These are phyloP conservation scores for Kodamaea sp. DNA, from an alignment of 1,139 yeast genomes.

Conservation along the genomic window DNA sequence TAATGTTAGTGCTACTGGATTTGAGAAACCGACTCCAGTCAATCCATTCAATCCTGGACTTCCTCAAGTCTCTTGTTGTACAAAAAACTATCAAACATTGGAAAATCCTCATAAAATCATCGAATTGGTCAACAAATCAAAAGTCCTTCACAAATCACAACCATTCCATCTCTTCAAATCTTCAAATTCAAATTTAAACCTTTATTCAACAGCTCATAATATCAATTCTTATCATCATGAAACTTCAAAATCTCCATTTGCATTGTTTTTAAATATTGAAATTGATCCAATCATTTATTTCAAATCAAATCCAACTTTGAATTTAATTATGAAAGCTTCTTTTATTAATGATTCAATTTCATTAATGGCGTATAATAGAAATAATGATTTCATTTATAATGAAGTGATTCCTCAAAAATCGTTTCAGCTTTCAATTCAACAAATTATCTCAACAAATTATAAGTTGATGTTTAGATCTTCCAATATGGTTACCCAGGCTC, in stretches of 20 bases:
- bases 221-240: conserved; percentile 56
- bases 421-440: conserved; percentile 22
- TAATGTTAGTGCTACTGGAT: conserved; percentile 23
- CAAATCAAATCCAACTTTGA: conserved; percentile 22
- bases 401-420: conserved; percentile 22
- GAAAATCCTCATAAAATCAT: conserved; percentile 42
- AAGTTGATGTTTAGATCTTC: conserved; percentile 21
- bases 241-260: conserved; percentile 55
- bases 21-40: conserved; percentile 12
- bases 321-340: conserved; percentile 27
- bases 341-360: conserved; percentile 28
- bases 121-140: conserved; percentile 71
- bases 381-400: conserved; percentile 21
- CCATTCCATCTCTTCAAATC: conserved; percentile 80
- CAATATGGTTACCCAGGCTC: conserved; percentile 20
- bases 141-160: conserved; percentile 70
- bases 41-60: conserved; percentile 8
- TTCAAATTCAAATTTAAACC: conserved; percentile 35
- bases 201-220: conserved; percentile 83
- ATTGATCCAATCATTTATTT: conserved; percentile 23
- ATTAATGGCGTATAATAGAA: conserved; percentile 27
- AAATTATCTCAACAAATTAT: conserved; percentile 20
- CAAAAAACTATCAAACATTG: conserved; percentile 26
- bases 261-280: conserved; percentile 56
- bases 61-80: conserved; percentile 5